These are phyloP conservation scores for Cadophora gregata DNA, from an alignment of 2,329 filamentous ascomycete genomes.

Conservation along the genomic window DNA sequence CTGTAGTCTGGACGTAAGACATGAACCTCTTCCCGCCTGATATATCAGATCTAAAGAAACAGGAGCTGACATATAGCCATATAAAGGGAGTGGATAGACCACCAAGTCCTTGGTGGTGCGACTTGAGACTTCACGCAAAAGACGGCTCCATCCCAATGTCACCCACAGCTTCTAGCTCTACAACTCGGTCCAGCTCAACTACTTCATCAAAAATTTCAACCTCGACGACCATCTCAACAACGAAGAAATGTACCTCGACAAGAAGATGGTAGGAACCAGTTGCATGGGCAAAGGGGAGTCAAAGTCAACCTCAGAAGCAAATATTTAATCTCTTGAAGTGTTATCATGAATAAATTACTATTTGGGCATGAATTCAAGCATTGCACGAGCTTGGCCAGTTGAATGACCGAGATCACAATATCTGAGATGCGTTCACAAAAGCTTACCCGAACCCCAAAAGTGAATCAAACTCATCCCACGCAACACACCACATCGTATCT, in stretches of 20 bases:
- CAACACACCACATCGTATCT: no score
- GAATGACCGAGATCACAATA: no score
- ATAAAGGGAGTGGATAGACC: conserved; percentile 7
- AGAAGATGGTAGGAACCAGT: neutral
- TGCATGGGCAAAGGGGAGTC: neutral
- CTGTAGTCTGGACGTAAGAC: conserved; percentile 7
- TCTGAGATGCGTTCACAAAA: no score
- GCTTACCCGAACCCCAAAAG: no score
- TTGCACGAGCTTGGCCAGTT: no score
- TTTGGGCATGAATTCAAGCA: no score
- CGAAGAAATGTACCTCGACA: neutral
- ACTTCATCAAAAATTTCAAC: neutral
- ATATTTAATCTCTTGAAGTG: neutral
- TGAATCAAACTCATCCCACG: neutral
- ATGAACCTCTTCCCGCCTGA: neutral
- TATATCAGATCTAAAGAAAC: neutral
- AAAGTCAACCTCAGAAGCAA: neutral
- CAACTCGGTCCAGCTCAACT: neutral
- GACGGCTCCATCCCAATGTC: neutral
- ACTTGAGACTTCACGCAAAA: conserved; percentile 11
- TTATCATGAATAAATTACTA: no score
- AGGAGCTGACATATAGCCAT: neutral
- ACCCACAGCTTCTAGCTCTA: neutral
- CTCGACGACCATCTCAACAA: neutral
- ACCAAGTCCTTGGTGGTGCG: conserved; percentile 18